A percentile compares a stretch with the other conserved stretches of the same genome.
These are phyloP conservation scores for Zangia roseola DNA, from an alignment of 768 basidiomycete genomes.

Conservation along the genomic window DNA sequence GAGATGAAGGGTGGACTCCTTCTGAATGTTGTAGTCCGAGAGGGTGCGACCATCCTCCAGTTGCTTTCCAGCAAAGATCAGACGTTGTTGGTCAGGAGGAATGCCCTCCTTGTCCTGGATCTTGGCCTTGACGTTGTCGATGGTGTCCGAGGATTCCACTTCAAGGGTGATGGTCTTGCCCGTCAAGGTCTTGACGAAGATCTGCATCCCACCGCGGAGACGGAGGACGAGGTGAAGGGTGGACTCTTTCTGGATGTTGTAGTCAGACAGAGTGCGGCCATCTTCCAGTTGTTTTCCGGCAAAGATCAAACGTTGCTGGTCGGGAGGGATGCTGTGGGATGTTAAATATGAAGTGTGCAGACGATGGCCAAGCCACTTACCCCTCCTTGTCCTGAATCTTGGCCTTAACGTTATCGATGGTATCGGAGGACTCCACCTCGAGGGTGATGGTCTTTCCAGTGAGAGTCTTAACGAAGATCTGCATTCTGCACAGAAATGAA, in stretches of 20 bases:
- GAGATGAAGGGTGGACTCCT: conserved; percentile 72
- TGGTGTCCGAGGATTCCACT: conserved; percentile 84
- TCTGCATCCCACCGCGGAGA: conserved; percentile 90
- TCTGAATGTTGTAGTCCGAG: conserved; percentile 90
- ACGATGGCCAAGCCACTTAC: not conserved
- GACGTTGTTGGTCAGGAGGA: conserved; percentile 84
- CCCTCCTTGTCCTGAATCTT: conserved; percentile 79
- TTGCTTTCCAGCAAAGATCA: conserved; percentile 93
- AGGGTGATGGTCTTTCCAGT: conserved; percentile 79
- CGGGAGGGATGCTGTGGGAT: conserved; percentile 63
- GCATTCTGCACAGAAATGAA: conserved; percentile 17
- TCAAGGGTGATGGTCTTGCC: conserved; percentile 93
- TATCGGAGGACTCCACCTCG: conserved; percentile 28
- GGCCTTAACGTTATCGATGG: conserved; percentile 27
- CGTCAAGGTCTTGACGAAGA: conserved; percentile 79
- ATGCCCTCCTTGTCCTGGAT: conserved; percentile 94
- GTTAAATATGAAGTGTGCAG: not conserved
- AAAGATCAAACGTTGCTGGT: conserved; percentile 95
- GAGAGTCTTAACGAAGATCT: conserved; percentile 86
- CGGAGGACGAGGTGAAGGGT: conserved; percentile 87
- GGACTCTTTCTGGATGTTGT: conserved; percentile 95
- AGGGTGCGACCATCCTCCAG: conserved; percentile 88
- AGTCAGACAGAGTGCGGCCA: conserved; percentile 85
- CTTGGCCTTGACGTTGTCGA: conserved; percentile 88
- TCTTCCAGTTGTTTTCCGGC: conserved; percentile 96